Base-by-base conservation (phyloP, 2,329 filamentous ascomycete genomes). In the Fusarium zealandicum region DNA sequence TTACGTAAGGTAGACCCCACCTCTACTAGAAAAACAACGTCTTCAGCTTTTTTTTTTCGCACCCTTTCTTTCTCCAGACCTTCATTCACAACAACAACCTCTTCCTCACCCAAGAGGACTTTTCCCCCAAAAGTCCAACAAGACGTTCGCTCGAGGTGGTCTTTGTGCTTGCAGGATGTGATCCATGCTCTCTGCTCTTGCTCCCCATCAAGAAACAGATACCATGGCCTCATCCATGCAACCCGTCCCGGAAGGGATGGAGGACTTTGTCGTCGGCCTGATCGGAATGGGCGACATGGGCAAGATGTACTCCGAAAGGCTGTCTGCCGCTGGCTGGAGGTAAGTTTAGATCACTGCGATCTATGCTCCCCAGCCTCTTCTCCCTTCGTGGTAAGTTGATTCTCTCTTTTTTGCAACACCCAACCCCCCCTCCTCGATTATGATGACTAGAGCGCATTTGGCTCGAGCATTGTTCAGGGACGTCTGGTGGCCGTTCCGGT, bases 401-500 rank as follows among this genome's bases (percentile, higher is more conserved):
- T 37, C 57, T 51, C 57, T 48, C 27, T 52, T 41, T 49, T 16
- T 38, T 22, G 46, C 44, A 48, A 12, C 30, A 31, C 41, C 18
- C 14, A 28, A 18, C 33, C 42, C 54, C 42, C 54, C 57, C 52
- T 25, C 22, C 61, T 70, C 50, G 55, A 70, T 74, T 74, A 92
- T 96, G 93, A 98, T 98, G 93, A 98, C 93, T 92, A 93, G 93
- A 98, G 93, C 93, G 93, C 93, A 98, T 98, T 98, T 98, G 93
- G 93, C 93, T 98, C 92, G 93, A 98, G 93, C 83, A 96, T 92
- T 86, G 86, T 80, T 77, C 79, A 81, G 79, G 77, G 79, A 73
- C 76, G 76, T 76, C 80, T 80, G 80, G 80, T 77, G 79, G 77
- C 81, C 88, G 90, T 87, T 96, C 89, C 84, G 93, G 91, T 89